A percentile compares a stretch with the other conserved stretches of the same genome.
Conservation (phyloP, 2,329 filamentous ascomycete genomes). For the Coniochaeta sp. region DNA sequence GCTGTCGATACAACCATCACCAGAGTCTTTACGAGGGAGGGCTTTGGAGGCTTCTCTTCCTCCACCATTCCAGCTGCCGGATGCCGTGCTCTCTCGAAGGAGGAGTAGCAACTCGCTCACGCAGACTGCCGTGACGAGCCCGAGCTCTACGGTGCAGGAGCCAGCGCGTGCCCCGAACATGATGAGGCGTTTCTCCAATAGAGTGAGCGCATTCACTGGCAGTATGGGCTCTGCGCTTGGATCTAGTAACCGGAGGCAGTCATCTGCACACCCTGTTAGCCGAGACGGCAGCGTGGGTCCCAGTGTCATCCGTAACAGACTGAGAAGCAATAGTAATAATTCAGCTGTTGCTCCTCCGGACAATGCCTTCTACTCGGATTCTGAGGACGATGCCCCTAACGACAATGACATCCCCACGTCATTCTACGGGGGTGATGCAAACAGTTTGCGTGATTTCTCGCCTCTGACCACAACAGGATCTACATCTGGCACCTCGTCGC, state of each 20-base stretch:
- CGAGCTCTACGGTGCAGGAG: constrained; percentile 50
- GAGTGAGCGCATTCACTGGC: constrained; percentile 60
- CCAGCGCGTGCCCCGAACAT: constrained; percentile 27
- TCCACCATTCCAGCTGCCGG: constrained; percentile 61
- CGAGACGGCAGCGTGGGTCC: constrained; percentile 86
- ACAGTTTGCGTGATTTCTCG: constrained; percentile 14
- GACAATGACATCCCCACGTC: constrained; percentile 28
- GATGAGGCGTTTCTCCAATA: constrained; percentile 79
- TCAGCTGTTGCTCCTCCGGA: constrained; percentile 45
- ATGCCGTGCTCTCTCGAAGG: constrained; percentile 56
- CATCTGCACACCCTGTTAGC: constrained; percentile 67
- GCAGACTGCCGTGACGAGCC: constrained; percentile 29
- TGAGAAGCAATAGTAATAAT: constrained; percentile 79
- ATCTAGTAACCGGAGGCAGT: constrained; percentile 42
- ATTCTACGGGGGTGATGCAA: neutral
- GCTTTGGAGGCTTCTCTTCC: constrained; percentile 41
- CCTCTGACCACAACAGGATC: neutral
- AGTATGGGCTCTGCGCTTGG: constrained; percentile 2
- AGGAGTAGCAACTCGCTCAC: constrained; percentile 30
- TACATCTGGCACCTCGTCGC: constrained; percentile 24
- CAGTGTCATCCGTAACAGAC: constrained; percentile 64
- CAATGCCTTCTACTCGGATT: constrained; percentile 37
- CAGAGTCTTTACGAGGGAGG: constrained; percentile 51
- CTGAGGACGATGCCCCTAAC: constrained; percentile 50
- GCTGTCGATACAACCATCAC: constrained; percentile 60